Percentiles rank a stretch among this genome's conserved stretches.
These are phyloP conservation scores for Halophytophthora polymorphica DNA, from an alignment of 352 stramenopile species.

Conservation along the genomic window DNA sequence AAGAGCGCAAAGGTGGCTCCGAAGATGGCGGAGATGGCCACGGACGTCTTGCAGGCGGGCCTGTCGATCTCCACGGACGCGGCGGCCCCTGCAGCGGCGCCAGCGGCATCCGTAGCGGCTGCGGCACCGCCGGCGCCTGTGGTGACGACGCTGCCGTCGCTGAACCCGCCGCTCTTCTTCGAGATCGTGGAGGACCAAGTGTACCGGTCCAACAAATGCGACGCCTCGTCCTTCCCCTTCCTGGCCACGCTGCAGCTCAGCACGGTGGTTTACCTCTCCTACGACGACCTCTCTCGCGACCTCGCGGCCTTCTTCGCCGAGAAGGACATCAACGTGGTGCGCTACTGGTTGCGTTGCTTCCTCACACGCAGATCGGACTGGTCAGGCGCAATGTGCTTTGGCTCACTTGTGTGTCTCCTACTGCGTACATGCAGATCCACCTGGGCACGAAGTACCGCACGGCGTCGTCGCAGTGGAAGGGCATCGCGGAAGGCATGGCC, in stretches of 20 bases:
- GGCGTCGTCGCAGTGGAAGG: slow-evolving; percentile 58
- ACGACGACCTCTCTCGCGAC: slow-evolving; percentile 77
- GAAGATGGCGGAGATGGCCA: too few relatives aligned
- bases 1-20: too few relatives aligned
- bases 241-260: slow-evolving; percentile 76
- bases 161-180: slow-evolving; percentile 86
- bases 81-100: neutral
- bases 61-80: neutral
- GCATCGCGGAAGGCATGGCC: slow-evolving; percentile 78
- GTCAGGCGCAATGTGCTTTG: neutral
- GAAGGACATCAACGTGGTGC: slow-evolving; percentile 72
- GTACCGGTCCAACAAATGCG: slow-evolving; percentile 86
- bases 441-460: slow-evolving; percentile 80
- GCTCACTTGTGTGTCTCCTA: neutral
- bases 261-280: slow-evolving; percentile 84
- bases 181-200: slow-evolving; percentile 86
- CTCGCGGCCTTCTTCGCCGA: slow-evolving; percentile 81
- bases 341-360: neutral
- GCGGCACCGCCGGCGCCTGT: slow-evolving; percentile 17
- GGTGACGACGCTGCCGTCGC: slow-evolving; percentile 60
- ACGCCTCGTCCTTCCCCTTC: slow-evolving; percentile 82
- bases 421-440: slow-evolving; percentile 47
- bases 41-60: too few relatives aligned
- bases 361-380: neutral
- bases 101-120: slow-evolving; percentile 7